Conservation (phyloP, 1,284 basidiomycete species). For the Cutaneotrichosporon sp. region DNA sequence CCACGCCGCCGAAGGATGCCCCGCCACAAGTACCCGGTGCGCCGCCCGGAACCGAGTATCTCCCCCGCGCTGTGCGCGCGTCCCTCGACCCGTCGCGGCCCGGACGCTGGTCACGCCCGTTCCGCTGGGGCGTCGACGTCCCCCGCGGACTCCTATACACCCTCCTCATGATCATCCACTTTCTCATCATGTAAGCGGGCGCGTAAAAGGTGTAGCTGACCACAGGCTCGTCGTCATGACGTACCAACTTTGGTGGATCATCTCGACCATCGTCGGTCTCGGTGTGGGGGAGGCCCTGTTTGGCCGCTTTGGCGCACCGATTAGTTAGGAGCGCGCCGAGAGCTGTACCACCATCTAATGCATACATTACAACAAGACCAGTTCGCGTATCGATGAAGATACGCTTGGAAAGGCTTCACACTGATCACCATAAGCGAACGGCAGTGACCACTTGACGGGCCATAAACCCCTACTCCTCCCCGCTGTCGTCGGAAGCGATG, state of each 20-base stretch:
- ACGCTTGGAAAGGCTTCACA: too few species aligned
- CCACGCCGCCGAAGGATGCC: background rate
- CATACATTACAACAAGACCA: slow-evolving; percentile 17
- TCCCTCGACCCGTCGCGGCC: slow-evolving; percentile 19
- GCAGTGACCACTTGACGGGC: too few species aligned
- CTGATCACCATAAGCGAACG: too few species aligned
- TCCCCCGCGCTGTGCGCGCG: slow-evolving; percentile 22
- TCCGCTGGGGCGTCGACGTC: slow-evolving; percentile 29
- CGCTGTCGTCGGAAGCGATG: background rate
- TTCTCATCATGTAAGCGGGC: slow-evolving; percentile 38
- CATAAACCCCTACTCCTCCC: background rate
- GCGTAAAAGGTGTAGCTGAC: slow-evolving; percentile 25
- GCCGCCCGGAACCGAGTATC: slow-evolving; percentile 11
- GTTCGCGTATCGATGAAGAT: too few species aligned
- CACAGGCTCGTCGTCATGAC: slow-evolving; percentile 43
- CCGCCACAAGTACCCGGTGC: background rate
- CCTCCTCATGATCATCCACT: slow-evolving; percentile 33
- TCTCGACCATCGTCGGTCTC: slow-evolving; percentile 36
- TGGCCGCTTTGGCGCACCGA: slow-evolving; percentile 29
- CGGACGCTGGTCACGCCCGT: slow-evolving; percentile 31
- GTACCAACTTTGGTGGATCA: slow-evolving; percentile 46
- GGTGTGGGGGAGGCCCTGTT: slow-evolving; percentile 42
- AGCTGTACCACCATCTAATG: slow-evolving; percentile 1
- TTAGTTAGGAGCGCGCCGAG: too few species aligned
- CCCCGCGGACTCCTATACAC: slow-evolving; percentile 33